Evolutionary conservation across 2,329 filamentous ascomycete genomes (phyloP).

Genomic region (Orbilia oligospora): DNA sequence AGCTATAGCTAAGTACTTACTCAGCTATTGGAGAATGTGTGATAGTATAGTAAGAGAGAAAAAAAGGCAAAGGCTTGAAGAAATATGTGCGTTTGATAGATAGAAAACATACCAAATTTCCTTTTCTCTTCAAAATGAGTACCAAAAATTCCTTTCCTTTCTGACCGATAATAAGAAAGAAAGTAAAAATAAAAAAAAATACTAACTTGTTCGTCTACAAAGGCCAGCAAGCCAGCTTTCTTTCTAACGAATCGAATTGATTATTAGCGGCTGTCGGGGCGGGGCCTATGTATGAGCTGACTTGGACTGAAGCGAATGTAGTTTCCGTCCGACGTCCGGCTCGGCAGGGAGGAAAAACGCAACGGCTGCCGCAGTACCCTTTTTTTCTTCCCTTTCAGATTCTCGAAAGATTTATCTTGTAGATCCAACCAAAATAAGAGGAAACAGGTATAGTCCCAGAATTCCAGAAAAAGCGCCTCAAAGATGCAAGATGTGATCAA

Average conservation of each 20-base stretch:
- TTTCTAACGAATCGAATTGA: not conserved
- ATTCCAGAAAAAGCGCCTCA: not conserved
- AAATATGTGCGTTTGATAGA: not conserved
- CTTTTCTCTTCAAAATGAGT: too few relatives aligned
- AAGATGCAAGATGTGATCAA: not conserved
- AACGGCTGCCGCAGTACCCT: too few relatives aligned
- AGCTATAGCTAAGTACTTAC: too few relatives aligned
- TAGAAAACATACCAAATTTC: not conserved
- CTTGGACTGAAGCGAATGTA: conserved; percentile 29
- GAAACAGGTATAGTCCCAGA: not conserved
- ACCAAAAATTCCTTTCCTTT: not conserved
- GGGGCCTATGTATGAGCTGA: conserved; percentile 12
- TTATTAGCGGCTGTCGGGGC: conserved; percentile 5
- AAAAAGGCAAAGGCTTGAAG: too few relatives aligned
- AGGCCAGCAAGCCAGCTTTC: conserved; percentile 4
- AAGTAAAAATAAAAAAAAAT: not conserved
- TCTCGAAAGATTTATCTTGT: too few relatives aligned
- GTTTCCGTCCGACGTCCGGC: conserved; percentile 42
- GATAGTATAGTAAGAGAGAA: too few relatives aligned
- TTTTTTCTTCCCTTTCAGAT: too few relatives aligned
- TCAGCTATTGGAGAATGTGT: too few relatives aligned
- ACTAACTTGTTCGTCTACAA: conserved; percentile 13
- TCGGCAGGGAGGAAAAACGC: conserved; percentile 46
- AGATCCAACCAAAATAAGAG: not conserved
- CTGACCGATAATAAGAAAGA: too few relatives aligned